These are phyloP conservation scores for Xylaria multiplex DNA, from an alignment of 2,329 filamentous ascomycete species.

Conservation along the genomic window DNA sequence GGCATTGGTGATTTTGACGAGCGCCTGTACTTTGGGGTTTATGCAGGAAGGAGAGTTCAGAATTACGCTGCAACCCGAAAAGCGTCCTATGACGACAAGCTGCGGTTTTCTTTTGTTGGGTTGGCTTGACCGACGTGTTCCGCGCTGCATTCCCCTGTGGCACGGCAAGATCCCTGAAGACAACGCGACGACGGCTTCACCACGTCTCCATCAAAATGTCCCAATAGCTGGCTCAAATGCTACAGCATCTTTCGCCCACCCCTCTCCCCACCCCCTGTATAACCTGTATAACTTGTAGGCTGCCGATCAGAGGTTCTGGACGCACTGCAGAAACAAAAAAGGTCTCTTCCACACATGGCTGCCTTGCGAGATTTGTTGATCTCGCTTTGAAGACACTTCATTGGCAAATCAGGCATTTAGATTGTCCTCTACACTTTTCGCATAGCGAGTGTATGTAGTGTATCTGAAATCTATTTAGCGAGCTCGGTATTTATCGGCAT, in stretches of 20 bases:
- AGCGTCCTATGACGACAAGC: constrained; percentile 25
- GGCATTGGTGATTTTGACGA: constrained; percentile 21
- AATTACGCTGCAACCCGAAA: constrained; percentile 26
- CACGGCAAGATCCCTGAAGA: constrained; percentile 23
- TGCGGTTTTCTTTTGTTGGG: constrained; percentile 21
- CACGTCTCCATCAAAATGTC: constrained; percentile 18
- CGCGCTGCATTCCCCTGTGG: constrained; percentile 26
- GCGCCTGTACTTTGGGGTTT: constrained; percentile 21
- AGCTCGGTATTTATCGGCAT: constrained; percentile 18
- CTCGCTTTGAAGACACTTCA: constrained; percentile 4
- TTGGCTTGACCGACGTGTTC: constrained; percentile 25
- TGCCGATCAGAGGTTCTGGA: constrained; percentile 34
- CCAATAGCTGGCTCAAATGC: constrained; percentile 27
- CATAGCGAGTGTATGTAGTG: not conserved
- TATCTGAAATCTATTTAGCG: not conserved
- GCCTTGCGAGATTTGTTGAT: not conserved
- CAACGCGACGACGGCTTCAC: constrained; percentile 16
- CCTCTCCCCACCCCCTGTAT: not conserved
- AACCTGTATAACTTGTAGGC: constrained; percentile 14
- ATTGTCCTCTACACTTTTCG: constrained; percentile 6
- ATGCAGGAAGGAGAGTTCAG: constrained; percentile 33
- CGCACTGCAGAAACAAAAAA: constrained; percentile 13
- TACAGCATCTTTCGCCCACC: constrained; percentile 17
- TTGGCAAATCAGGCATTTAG: constrained; percentile 2
- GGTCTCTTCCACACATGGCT: constrained; percentile 7